Evolutionary conservation across 805 yeast species (phyloP).

Genomic region (Cyberlindnera americana): DNA sequence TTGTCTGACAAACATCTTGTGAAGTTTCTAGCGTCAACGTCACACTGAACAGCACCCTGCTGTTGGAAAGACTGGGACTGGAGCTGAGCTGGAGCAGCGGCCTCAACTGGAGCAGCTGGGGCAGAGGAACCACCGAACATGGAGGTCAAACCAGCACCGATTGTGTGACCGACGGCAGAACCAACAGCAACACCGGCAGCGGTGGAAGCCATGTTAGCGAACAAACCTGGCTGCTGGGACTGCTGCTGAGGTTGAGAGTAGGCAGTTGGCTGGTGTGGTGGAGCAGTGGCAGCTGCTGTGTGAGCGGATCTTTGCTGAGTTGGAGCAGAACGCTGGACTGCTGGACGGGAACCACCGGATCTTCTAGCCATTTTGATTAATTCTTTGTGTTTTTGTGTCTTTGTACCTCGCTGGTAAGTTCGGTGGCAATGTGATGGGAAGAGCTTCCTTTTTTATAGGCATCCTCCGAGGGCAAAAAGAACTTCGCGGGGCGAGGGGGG

Average conservation of each 20-base stretch:
- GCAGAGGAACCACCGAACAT: slow-evolving; percentile 80
- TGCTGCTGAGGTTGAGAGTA: slow-evolving; percentile 54
- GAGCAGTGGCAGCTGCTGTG: slow-evolving; percentile 60
- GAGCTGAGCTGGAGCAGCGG: slow-evolving; percentile 41
- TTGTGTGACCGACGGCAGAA: slow-evolving; percentile 92
- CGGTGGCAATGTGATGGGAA: background rate
- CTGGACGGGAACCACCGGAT: slow-evolving; percentile 45
- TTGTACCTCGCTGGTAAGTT: background rate
- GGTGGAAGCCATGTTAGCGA: slow-evolving; percentile 96
- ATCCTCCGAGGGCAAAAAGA: background rate
- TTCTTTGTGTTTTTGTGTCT: slow-evolving; percentile 1
- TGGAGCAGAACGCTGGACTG: slow-evolving; percentile 35
- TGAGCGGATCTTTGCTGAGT: slow-evolving; percentile 67
- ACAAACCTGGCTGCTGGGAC: slow-evolving; percentile 75
- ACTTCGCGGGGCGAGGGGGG: too few species aligned
- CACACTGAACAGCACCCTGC: slow-evolving; percentile 57
- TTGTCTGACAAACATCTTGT: slow-evolving; percentile 94
- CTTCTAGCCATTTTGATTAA: slow-evolving; percentile 41
- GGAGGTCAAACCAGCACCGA: slow-evolving; percentile 91
- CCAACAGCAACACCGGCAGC: slow-evolving; percentile 99
- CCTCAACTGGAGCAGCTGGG: slow-evolving; percentile 39
- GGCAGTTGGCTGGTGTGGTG: slow-evolving; percentile 38
- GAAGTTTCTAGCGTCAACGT: slow-evolving; percentile 89
- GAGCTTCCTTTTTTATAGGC: background rate
- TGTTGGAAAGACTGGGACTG: slow-evolving; percentile 37